Conservation (phyloP, 768 basidiomycete genomes). For the Kondoa malvinella region DNA sequence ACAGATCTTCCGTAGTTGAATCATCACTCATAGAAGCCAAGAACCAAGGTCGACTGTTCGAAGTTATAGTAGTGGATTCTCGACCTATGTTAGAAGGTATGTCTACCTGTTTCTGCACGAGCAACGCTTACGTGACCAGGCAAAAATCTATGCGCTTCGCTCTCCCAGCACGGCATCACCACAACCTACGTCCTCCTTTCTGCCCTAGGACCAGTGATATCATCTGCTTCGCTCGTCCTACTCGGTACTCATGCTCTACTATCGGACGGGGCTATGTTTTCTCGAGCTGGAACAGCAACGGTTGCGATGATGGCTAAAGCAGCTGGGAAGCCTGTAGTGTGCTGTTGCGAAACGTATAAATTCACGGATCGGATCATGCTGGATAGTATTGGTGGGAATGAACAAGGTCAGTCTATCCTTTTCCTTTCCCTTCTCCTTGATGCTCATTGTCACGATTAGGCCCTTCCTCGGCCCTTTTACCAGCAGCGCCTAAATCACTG, state of each 20-base stretch:
- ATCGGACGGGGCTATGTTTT: conserved; percentile 84
- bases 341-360: conserved; percentile 97
- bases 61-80: conserved; percentile 87
- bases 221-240: conserved; percentile 64
- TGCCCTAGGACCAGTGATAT: conserved; percentile 41
- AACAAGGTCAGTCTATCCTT: conserved; percentile 49
- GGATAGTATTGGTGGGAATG: conserved; percentile 90
- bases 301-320: conserved; percentile 92
- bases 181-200: conserved; percentile 83
- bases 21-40: conserved; percentile 67
- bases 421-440: conserved; percentile 12
- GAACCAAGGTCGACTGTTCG: conserved; percentile 56
- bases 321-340: conserved; percentile 76
- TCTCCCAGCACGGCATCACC: too few relatives aligned
- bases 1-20: conserved; percentile 84
- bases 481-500: conserved; percentile 5
- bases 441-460: conserved; percentile 8
- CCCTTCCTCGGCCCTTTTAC: conserved; percentile 31
- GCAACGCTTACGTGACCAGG: too few relatives aligned
- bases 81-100: conserved; percentile 76
- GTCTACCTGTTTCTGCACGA: conserved; percentile 13
- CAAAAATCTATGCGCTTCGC: too few relatives aligned
- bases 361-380: conserved; percentile 82
- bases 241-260: conserved; percentile 88
- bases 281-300: conserved; percentile 82